Evolutionary conservation across 1,284 basidiomycete species (phyloP).

Genomic region (Volvariella volvacea): DNA sequence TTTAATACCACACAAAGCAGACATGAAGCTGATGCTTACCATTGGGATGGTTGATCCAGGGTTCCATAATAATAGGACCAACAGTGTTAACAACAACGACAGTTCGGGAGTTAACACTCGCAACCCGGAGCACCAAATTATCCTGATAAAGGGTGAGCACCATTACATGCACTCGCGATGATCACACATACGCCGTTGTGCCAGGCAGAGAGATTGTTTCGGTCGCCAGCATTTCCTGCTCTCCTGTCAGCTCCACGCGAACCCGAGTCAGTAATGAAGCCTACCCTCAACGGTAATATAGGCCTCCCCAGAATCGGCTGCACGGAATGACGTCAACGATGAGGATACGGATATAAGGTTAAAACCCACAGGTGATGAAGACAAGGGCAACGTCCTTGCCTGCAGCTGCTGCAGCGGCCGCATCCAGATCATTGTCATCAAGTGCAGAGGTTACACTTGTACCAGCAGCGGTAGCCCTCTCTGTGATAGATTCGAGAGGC

Average conservation of each 20-base stretch:
- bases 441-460: conserved; percentile 40
- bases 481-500: conserved; percentile 38
- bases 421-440: conserved; percentile 47
- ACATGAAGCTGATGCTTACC: conserved; percentile 27
- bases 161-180: neutral
- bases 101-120: conserved; percentile 53
- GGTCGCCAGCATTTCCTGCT: conserved; percentile 52
- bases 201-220: conserved; percentile 67
- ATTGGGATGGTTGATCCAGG: conserved; percentile 60
- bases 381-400: conserved; percentile 49
- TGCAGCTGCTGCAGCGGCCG: conserved; percentile 32
- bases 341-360: no score
- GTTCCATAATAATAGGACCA: conserved; percentile 59
- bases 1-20: neutral
- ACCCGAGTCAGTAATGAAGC: no score
- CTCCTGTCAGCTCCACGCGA: neutral
- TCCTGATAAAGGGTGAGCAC: conserved; percentile 30
- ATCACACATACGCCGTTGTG: conserved; percentile 41
- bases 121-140: conserved; percentile 45
- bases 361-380: conserved; percentile 49
- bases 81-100: conserved; percentile 75
- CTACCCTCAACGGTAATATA: conserved; percentile 54
- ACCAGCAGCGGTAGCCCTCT: conserved; percentile 29
- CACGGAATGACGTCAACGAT: no score
- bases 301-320: conserved; percentile 41